Evolutionary conservation across 2,329 filamentous ascomycete species (phyloP).

Genomic region (Sporothrix brunneoviolacea): DNA sequence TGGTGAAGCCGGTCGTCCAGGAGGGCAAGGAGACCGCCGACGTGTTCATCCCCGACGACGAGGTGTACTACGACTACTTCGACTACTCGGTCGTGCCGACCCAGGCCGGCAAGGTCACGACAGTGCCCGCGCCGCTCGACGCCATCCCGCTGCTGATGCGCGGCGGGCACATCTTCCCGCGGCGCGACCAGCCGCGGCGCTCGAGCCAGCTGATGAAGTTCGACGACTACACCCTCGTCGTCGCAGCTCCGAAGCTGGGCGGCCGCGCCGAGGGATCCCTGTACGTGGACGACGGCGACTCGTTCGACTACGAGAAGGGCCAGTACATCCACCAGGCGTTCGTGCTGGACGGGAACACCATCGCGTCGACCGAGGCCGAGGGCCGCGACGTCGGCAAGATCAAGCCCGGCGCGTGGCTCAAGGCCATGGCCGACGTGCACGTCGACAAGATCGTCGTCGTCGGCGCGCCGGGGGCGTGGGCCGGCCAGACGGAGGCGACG

Average conservation of each 20-base stretch:
- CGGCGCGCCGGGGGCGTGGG: constrained; percentile 69
- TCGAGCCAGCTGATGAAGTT: constrained; percentile 85
- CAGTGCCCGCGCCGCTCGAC: constrained; percentile 70
- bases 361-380: constrained; percentile 70
- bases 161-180: constrained; percentile 84
- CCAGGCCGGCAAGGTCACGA: constrained; percentile 62
- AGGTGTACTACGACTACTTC: constrained; percentile 94
- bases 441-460: constrained; percentile 83
- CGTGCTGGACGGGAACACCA: constrained; percentile 48
- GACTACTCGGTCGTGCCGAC: constrained; percentile 69
- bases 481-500: constrained; percentile 51
- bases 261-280: constrained; percentile 71
- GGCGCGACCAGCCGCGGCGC: constrained; percentile 79
- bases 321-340: constrained; percentile 86
- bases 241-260: constrained; percentile 56
- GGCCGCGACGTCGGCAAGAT: no score
- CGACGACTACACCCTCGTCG: constrained; percentile 89
- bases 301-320: constrained; percentile 77
- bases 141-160: constrained; percentile 87
- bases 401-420: constrained; percentile 68
- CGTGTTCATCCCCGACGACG: constrained; percentile 81
- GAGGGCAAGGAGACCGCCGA: constrained; percentile 67
- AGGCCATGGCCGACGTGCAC: constrained; percentile 68
- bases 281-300: constrained; percentile 91
- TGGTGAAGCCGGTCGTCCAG: constrained; percentile 84